Evolutionary conservation across 2,329 filamentous ascomycete genomes (phyloP).

Genomic region (Aphanoascus verrucosus): DNA sequence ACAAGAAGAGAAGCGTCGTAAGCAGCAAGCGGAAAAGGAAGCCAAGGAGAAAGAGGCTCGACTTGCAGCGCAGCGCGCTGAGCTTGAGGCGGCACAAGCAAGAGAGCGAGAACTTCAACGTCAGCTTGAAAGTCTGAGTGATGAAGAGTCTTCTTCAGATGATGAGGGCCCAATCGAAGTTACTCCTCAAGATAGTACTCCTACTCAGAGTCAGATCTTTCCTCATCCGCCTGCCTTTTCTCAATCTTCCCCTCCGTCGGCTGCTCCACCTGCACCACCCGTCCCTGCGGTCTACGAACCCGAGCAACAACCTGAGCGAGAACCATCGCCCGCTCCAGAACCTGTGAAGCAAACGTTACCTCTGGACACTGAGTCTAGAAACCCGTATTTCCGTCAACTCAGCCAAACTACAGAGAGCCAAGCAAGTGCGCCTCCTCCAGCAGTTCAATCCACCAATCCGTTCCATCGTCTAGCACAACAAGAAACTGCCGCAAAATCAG

Average conservation of each 20-base stretch:
- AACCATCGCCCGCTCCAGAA: conserved; percentile 33
- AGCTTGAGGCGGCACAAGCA: conserved; percentile 84
- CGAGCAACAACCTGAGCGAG: neutral
- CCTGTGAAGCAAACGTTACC: conserved; percentile 36
- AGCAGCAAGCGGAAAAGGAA: conserved; percentile 77
- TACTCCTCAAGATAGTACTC: conserved; percentile 51
- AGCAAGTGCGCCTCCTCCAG: conserved; percentile 30
- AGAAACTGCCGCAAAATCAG: conserved; percentile 40
- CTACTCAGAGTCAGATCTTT: conserved; percentile 47
- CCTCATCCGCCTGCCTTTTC: conserved; percentile 25
- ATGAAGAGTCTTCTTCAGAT: conserved; percentile 65
- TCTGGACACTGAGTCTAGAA: conserved; percentile 69
- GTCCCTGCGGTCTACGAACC: conserved; percentile 11
- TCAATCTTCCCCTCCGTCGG: conserved; percentile 19
- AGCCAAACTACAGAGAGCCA: conserved; percentile 51
- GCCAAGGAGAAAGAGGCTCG: conserved; percentile 80
- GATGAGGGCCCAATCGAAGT: conserved; percentile 68
- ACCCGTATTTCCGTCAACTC: conserved; percentile 89
- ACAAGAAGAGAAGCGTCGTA: conserved; percentile 86
- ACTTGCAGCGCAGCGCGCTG: conserved; percentile 72
- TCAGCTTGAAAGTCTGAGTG: conserved; percentile 69
- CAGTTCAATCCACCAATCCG: conserved; percentile 68
- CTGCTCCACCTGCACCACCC: conserved; percentile 25
- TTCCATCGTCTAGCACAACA: conserved; percentile 79
- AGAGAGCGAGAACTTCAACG: conserved; percentile 80